Evolutionary conservation across 148 eudicot genomes (phyloP), one percentile per base, ranked within the genome.

Genomic region (Beta vulgaris): DNA sequence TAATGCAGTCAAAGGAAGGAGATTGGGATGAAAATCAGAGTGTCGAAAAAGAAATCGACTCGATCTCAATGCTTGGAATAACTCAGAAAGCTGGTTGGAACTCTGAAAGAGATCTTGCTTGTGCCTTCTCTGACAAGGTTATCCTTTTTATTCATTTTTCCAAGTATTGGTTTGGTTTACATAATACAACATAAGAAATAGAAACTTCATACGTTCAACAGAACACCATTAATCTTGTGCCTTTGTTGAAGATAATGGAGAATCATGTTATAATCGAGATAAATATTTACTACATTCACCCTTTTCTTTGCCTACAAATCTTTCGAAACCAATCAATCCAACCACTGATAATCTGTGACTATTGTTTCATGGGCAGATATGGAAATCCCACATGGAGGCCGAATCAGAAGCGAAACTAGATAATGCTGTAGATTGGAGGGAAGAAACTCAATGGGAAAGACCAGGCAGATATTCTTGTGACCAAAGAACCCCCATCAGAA

Each of bases 401-500:
- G 80, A 32, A 67, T 34, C 65, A 18, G 65, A 86, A 66, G 79
- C 54, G 7, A 71, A 72, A 23, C 31, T 72, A 36, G 77, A 79
- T 75, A 74, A 68, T 72, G 71, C 67, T 35, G 77, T 73, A 53
- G 81, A 39, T 61, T 75, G 78, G 82, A 68, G 46, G 26, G 49
- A 72, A 53, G 55, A 61, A 44, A 77, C 43, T 43, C 77, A 68
- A 72, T 71, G 81, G 72, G 79, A 73, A 25, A 77, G 66, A 67
- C 74, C 55, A 64, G 81, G 84, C n/a, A 74, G 86, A 64, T 53
- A 68, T 58, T 88, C 91, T 13, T 83, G 77, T 74, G 89, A 85
- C 28, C 87, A 78, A 73, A 85, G 80, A 74, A 83, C 53, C 21
- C 83, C 88, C 9, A 78, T 76, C 42, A 86, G 82, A 80, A 78